Conservation (phyloP, 495 filamentous ascomycete species). For the Recurvomyces mirabilis region DNA sequence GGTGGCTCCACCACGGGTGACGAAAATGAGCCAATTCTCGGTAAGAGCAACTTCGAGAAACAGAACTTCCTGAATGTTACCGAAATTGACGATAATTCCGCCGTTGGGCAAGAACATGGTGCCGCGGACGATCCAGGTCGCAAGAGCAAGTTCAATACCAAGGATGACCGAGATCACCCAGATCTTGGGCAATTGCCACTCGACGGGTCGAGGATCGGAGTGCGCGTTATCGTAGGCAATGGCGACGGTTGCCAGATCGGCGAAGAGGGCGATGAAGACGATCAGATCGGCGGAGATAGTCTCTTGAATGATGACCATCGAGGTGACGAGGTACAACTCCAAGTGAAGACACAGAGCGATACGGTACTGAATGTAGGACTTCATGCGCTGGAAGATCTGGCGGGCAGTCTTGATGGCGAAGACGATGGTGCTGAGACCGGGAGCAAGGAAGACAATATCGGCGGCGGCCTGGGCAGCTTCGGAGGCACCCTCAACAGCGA, state of each 20-base stretch:
- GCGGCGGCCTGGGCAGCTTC: slow-evolving; percentile 67
- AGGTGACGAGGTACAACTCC: slow-evolving; percentile 67
- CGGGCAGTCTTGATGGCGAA: slow-evolving; percentile 68
- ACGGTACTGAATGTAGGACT: slow-evolving; percentile 72
- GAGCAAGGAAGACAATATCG: slow-evolving; percentile 71
- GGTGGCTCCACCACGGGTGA: slow-evolving; percentile 61
- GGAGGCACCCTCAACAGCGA: slow-evolving; percentile 65
- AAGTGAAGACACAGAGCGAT: slow-evolving; percentile 66
- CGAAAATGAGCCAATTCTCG: slow-evolving; percentile 73
- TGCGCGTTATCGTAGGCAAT: slow-evolving; percentile 69
- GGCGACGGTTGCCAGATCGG: slow-evolving; percentile 66
- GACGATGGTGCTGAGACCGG: slow-evolving; percentile 65
- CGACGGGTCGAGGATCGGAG: slow-evolving; percentile 58
- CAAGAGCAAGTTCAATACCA: slow-evolving; percentile 52
- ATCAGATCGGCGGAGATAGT: slow-evolving; percentile 55
- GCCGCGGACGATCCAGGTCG: slow-evolving; percentile 60
- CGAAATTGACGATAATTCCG: slow-evolving; percentile 64
- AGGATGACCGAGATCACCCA: slow-evolving; percentile 63
- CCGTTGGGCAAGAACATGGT: slow-evolving; percentile 54
- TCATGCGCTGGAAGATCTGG: slow-evolving; percentile 76
- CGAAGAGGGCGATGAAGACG: slow-evolving; percentile 68
- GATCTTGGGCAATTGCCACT: slow-evolving; percentile 70
- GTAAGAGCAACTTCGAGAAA: slow-evolving; percentile 65
- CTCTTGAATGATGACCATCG: slow-evolving; percentile 67
- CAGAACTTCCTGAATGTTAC: slow-evolving; percentile 58